Evolutionary conservation across 768 basidiomycete species (phyloP).

Genomic region (Tulasnella calospora): DNA sequence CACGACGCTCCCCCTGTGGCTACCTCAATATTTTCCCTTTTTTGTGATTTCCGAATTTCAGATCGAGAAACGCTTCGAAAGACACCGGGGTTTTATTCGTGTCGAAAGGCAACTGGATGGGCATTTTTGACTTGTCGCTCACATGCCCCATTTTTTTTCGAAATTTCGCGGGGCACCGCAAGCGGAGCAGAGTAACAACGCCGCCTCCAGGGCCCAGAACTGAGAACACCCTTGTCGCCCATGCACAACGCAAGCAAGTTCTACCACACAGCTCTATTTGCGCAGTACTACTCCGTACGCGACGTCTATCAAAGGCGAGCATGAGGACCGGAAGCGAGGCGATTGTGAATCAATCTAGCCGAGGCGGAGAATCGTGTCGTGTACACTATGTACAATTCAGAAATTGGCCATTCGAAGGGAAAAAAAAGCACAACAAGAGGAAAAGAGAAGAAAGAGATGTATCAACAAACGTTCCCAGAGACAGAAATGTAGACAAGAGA

Average conservation of each 20-base stretch:
- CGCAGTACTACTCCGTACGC: slow-evolving; percentile 1
- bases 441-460: neutral
- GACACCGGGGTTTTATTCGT: neutral
- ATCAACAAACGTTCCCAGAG: neutral
- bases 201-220: too few species aligned
- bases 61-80: too few species aligned
- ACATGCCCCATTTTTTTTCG: too few species aligned
- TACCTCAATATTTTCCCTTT: too few species aligned
- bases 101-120: neutral
- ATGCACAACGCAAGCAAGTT: neutral
- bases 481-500: neutral
- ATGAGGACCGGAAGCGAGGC: neutral
- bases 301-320: neutral
- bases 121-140: too few species aligned
- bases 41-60: too few species aligned
- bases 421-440: neutral
- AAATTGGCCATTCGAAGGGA: neutral
- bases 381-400: neutral
- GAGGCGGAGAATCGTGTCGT: neutral
- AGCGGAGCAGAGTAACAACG: too few species aligned
- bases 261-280: slow-evolving; percentile 3
- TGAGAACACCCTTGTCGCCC: too few species aligned
- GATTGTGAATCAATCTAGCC: neutral
- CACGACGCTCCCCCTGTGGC: too few species aligned
- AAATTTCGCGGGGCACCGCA: too few species aligned